phyloP scores from a whole-genome alignment of 176 grass and related monocot species.

The Echinochloa phyllopogon region DNA sequence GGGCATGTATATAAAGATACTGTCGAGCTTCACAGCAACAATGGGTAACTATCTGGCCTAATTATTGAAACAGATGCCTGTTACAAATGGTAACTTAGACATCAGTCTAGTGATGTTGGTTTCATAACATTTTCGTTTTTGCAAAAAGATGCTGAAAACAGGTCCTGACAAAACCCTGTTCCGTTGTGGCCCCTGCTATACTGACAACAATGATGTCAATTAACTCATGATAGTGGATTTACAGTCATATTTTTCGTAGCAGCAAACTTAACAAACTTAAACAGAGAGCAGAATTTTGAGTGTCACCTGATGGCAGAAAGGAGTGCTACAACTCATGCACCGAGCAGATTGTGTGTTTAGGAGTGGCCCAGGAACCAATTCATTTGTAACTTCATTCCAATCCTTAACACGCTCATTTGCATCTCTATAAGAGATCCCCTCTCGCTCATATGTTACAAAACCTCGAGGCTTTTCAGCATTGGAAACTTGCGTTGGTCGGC shows the following conservation, averaged over 20 bases:
- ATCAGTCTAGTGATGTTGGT: background rate
- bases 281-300: constrained; percentile 5
- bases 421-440: constrained; percentile 51
- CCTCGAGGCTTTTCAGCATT: constrained; percentile 55
- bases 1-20: background rate
- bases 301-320: constrained; percentile 81
- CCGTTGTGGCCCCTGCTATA: background rate
- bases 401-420: constrained; percentile 52
- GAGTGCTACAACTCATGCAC: constrained; percentile 71
- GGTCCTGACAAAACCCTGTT: background rate
- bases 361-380: constrained; percentile 49
- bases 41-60: background rate
- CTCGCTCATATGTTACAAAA: constrained; percentile 52
- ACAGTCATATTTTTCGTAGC: background rate
- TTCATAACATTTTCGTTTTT: background rate
- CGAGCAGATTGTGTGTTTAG: constrained; percentile 67
- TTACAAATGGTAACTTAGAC: constrained; percentile 1
- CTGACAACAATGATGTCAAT: background rate
- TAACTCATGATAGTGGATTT: background rate
- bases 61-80: constrained; percentile 8
- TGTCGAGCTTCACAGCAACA: background rate
- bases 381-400: constrained; percentile 67
- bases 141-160: background rate
- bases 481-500: constrained; percentile 50
- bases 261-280: background rate